Evolutionary conservation across 768 basidiomycete species (phyloP), one percentile per base, ranked within the genome.

Genomic region (Suillus clintonianus): DNA sequence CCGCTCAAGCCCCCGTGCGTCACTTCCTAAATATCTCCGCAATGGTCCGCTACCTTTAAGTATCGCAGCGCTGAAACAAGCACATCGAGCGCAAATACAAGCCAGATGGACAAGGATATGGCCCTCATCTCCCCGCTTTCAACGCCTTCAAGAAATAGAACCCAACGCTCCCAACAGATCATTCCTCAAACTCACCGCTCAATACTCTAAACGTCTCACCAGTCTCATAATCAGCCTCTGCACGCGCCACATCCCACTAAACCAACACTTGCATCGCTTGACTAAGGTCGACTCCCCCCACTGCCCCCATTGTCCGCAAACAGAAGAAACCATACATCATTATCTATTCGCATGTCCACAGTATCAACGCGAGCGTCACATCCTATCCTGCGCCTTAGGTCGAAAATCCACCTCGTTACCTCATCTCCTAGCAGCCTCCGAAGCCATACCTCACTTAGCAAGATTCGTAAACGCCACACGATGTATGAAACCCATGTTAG

Each of bases 151-250:
- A 0, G 0, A 22, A 9, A 22, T 45, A 1, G n/a, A 45, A 19
- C 43, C n/a, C 0, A 7, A 10, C 5, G n/a, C 11, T 7, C 39
- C 48, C 5, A 22, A 37, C 0, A 9, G 22, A 1, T 55, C 41
- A 0, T 58, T 62, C 39, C 13, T 36, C 24, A 69, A 65, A 58
- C 34, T 62, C 0, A 61, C 62, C 6, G 36, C 57, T 8, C 19
- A 37, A 1, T 39, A 74, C 5, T 54, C 63, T 0, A 50, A 69
- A 41, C 62, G 61, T 24, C 58, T 71, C 9, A 63, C 69, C 5
- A 68, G 71, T 37, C 43, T 78, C 7, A 50, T 80, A 0, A 62
- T 69, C 1, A 77, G 79, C 55, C 69, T 81, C n/a, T 36, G 71
- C 2, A 74, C 74, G 1, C 74, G 71, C 1, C 79, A 80, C 47